Conservation (phyloP, 148 eudicot species). For the Pharnaceum exiguum region DNA sequence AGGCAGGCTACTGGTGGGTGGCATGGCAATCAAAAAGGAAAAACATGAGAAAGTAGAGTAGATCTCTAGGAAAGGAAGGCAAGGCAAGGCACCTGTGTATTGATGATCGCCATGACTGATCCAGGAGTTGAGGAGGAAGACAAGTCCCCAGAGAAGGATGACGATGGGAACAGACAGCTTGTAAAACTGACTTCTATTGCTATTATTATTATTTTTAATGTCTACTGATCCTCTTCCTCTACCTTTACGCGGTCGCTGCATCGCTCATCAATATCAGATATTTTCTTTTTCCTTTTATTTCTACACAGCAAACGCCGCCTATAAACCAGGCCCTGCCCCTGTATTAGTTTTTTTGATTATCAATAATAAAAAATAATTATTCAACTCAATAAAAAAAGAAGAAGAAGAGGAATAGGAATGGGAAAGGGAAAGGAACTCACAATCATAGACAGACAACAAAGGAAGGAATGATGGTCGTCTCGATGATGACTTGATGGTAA, state of each 20-base stretch:
- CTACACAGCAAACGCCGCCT: constrained; percentile 10
- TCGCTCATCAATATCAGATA: constrained; percentile 79
- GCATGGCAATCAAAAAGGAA: background rate
- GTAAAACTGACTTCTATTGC: constrained; percentile 46
- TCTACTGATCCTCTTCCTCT: constrained; percentile 73
- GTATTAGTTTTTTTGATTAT: background rate
- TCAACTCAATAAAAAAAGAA: too few relatives aligned
- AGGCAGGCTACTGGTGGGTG: too few relatives aligned
- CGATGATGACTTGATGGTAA: background rate
- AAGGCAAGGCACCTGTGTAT: constrained; percentile 33
- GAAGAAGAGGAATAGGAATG: too few relatives aligned
- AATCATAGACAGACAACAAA: background rate
- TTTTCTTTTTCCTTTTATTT: constrained; percentile 14
- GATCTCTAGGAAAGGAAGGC: too few relatives aligned
- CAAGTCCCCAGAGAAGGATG: constrained; percentile 65
- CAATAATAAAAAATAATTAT: background rate
- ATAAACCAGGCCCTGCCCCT: constrained; percentile 10
- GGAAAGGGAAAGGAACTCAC: too few relatives aligned
- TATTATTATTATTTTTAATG: too few relatives aligned
- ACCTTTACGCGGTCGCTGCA: constrained; percentile 98
- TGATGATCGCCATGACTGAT: constrained; percentile 57
- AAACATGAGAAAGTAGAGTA: background rate
- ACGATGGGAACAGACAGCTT: constrained; percentile 64
- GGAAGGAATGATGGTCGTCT: background rate
- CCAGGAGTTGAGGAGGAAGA: constrained; percentile 68